Evolutionary conservation across 495 filamentous ascomycete genomes (phyloP).

Genomic region (Zalerion maritima): DNA sequence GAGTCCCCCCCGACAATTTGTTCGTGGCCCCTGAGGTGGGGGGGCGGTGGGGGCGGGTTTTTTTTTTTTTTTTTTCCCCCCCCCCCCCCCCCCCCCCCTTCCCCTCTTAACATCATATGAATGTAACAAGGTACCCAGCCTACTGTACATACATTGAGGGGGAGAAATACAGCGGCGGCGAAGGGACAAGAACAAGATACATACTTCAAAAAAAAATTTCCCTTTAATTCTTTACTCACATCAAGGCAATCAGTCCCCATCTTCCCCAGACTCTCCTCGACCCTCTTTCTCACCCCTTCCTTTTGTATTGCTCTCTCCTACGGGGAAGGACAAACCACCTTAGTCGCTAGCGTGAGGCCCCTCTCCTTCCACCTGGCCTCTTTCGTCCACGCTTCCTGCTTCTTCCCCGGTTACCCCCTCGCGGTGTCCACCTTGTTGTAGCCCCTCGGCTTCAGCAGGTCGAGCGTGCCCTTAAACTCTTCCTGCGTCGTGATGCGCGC

Average conservation of each 20-base stretch:
- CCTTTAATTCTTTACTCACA: no score
- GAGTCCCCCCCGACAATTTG: no score
- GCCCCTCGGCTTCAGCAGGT: slow-evolving; percentile 54
- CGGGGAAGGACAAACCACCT: slow-evolving; percentile 54
- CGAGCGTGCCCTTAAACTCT: slow-evolving; percentile 50
- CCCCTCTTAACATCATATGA: no score
- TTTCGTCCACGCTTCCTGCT: slow-evolving; percentile 71
- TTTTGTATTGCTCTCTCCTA: slow-evolving; percentile 43
- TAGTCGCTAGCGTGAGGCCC: slow-evolving; percentile 75
- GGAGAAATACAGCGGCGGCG: no score
- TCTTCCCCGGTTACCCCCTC: slow-evolving; percentile 53
- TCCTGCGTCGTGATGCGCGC: slow-evolving; percentile 55
- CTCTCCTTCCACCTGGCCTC: slow-evolving; percentile 67
- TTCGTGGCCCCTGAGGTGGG: no score
- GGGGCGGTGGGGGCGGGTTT: no score
- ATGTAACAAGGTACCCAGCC: no score
- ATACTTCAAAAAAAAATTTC: no score
- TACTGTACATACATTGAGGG: no score
- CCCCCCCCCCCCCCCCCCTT: no score
- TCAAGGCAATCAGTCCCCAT: slow-evolving; percentile 66
- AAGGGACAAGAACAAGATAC: no score
- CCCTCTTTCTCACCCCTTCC: slow-evolving; percentile 41
- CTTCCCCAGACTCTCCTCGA: slow-evolving; percentile 54
- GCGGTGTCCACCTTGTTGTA: slow-evolving; percentile 76
- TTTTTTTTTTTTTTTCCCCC: no score